Base-by-base conservation (phyloP, 2,329 filamentous ascomycete species). In the Sporothrix sp. region DNA sequence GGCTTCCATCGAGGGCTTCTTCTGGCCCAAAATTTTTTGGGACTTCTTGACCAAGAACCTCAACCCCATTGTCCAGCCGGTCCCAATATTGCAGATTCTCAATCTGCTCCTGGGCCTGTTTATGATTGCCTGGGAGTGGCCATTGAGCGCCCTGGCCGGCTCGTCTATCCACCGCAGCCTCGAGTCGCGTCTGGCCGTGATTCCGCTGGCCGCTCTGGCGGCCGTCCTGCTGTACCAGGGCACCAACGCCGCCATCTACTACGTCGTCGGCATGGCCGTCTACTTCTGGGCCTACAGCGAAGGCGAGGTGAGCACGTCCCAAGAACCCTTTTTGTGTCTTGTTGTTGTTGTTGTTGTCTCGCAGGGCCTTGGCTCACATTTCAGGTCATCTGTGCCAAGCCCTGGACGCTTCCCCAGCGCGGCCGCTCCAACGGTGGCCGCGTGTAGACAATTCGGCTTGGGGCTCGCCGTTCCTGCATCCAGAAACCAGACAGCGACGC, bases 1-100 rank as follows among this genome's bases (percentile, higher is more conserved):
- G 54, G 89, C 89, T 54, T 83, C 85, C 14, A 71, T 98, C 51
- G 80, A 94, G 70, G 83, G 80, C 62, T 95, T 93, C 76, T 91
- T 98, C 78, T 98, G 90, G 89, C 93, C 93, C 58, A 98, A 98
- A 68, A 84, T 98, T 64, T 95, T 98, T 71, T 98, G 87, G 85
- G 93, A 98, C 69, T 95, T 95, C 66, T 70, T 93, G 58, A 96
- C 91, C 54, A 89, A 87, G 63, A 89, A 87, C 60, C 81, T 98
- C 60, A 87, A 98, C 64, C 76, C 73, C 50, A 86, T 85, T 44
- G 87, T 97, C 55, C 89, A 85, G 62, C 91, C 91, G 1, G 67
- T 93, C n/a, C 93, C 93, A 1, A 73, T 89, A 46, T 74, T 98
- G 14, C 93, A 98, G 66, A 86, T 85, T 62, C 76, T 97, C 70